phyloP scores from a whole-genome alignment of 495 filamentous ascomycete species.

The Filosporella fistucella region DNA sequence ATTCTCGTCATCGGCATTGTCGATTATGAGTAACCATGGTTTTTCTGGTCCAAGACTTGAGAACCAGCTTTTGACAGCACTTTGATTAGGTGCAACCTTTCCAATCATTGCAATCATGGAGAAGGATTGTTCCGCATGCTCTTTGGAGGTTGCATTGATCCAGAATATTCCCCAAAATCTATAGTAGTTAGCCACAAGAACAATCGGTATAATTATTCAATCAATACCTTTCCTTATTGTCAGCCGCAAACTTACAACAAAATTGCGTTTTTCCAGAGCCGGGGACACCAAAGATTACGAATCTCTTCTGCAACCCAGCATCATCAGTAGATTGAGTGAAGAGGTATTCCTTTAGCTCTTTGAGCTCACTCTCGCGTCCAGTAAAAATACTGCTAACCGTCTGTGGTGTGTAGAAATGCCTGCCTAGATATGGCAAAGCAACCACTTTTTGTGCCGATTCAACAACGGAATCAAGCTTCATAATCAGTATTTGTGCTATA shows the following conservation, averaged over 20 bases:
- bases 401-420: constrained; percentile 3
- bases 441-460: constrained; percentile 4
- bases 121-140: constrained; percentile 14
- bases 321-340: background rate
- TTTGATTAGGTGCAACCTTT: constrained; percentile 10
- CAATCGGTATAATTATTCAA: background rate
- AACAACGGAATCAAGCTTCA: constrained; percentile 1
- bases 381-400: constrained; percentile 5
- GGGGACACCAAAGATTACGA: constrained; percentile 29
- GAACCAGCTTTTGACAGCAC: background rate
- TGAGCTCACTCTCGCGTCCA: background rate
- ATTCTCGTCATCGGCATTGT: constrained; percentile 22
- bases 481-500: background rate
- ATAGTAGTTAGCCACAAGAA: background rate
- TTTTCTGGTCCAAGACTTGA: background rate
- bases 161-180: constrained; percentile 23
- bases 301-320: constrained; percentile 8
- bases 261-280: constrained; percentile 35
- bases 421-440: background rate
- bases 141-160: constrained; percentile 22
- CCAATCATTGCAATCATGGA: constrained; percentile 21
- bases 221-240: constrained; percentile 20
- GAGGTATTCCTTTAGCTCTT: background rate
- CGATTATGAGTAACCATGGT: constrained; percentile 30
- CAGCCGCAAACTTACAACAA: constrained; percentile 29